Evolutionary conservation across 192 early-diverging fungal species (phyloP), one percentile per base, ranked within the genome.

Genomic region (Entomortierella parvispora): DNA sequence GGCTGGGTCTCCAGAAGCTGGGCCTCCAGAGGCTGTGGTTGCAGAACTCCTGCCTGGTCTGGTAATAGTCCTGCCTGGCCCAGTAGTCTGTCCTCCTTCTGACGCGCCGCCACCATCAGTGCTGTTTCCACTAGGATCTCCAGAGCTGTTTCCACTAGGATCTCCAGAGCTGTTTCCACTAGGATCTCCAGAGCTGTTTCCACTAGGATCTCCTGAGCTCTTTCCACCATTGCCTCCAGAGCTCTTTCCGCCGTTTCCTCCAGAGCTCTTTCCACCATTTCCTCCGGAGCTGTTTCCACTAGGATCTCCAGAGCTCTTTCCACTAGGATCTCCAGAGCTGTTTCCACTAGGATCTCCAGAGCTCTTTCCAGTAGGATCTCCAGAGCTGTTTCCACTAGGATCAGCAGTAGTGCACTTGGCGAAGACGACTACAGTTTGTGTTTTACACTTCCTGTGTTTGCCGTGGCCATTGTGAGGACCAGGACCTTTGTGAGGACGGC

Each of bases 371-470:
- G n/a, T 55, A 32, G 32, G 15, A 9, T 18, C 2, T 32, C 9
- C 55, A 20, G 32, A 29, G 2, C 55, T 22, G 20, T 20, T 29
- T 11, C 44, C 33, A n/a, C 26, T 29, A n/a, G 43, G 44, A 12
- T 25, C 25, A 11, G 17, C 48, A 0, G 25, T 29, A 20, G 51
- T 65, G 42, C 62, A 65, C 9, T 49, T 37, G 8, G 51, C 62
- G 29, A 55, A 65, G 9, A 65, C 62, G 40, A 72, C 29, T 1
- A 72, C 31, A 10, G 62, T 72, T 34, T 72, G 47, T 3, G 69
- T 72, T 31, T 56, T 63, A 46, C 61, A 58, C 40, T 59, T 72
- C 45, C 44, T 71, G 46, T 69, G 68, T 9, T 40, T 40, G 12
- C 37, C 37, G n/a, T 45, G 46, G 14, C 50, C 44, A 32, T 50